phyloP scores from a whole-genome alignment of 768 basidiomycete genomes.

The Tephrocybe sp. region DNA sequence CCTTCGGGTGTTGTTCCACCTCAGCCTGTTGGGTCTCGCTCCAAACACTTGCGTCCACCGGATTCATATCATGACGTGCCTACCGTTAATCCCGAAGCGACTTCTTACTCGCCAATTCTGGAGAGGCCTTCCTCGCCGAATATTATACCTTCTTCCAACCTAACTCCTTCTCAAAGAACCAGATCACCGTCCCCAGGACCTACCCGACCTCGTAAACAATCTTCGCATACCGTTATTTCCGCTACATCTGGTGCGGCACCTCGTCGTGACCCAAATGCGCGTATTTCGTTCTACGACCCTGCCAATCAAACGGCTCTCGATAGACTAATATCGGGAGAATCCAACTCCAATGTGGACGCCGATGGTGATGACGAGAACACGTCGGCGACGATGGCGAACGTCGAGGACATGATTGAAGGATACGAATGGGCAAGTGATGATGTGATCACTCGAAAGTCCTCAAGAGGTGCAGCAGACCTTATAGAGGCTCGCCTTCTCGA shows the following conservation, averaged over 20 bases:
- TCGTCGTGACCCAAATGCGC: conserved; percentile 64
- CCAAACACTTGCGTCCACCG: conserved; percentile 42
- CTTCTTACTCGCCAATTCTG: conserved; percentile 5
- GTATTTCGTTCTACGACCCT: conserved; percentile 83
- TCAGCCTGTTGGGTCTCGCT: conserved; percentile 25
- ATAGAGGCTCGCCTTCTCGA: conserved; percentile 89
- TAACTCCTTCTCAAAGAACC: conserved; percentile 20
- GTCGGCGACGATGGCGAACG: conserved; percentile 83
- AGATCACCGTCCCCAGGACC: conserved; percentile 26
- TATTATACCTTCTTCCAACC: conserved; percentile 14
- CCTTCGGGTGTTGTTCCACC: conserved; percentile 34
- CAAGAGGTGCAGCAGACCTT: conserved; percentile 79
- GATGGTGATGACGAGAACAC: conserved; percentile 71
- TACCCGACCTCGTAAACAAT: conserved; percentile 27
- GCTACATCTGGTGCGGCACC: conserved; percentile 32
- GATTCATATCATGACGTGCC: conserved; percentile 38
- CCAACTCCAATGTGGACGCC: conserved; percentile 42
- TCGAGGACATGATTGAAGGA: conserved; percentile 98
- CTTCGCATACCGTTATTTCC: conserved; percentile 25
- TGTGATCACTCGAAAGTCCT: conserved; percentile 62
- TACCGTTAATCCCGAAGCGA: conserved; percentile 22
- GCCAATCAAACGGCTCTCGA: conserved; percentile 74
- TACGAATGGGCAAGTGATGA: conserved; percentile 94
- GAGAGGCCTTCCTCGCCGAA: conserved; percentile 4
- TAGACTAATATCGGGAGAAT: conserved; percentile 56